Base-by-base conservation (phyloP, 2,329 filamentous ascomycete genomes). In the Leptographium galeiforme region DNA sequence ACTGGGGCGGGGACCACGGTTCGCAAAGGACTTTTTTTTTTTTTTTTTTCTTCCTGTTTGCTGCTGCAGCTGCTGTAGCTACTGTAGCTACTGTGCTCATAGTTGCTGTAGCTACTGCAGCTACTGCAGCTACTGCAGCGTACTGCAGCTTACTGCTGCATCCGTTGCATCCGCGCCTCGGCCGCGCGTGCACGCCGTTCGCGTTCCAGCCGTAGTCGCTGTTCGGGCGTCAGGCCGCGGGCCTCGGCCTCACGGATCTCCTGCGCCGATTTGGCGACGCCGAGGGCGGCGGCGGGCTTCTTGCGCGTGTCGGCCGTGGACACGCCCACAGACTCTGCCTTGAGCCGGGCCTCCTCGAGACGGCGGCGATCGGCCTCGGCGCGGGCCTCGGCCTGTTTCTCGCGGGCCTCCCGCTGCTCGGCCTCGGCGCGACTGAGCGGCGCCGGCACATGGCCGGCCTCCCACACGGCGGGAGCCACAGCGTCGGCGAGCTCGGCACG, bases 161-260 rank as follows among this genome's bases (percentile, higher is more conserved):
- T 74, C 62, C 77, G 76, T 68, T 77, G 82, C 56, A 96, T 76
- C 63, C 91, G 81, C 71, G 91, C 90, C 69, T 97, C 93, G 0
- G 90, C 91, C 10, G 93, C 93, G 61, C 91, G 81, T 5, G 93
- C 93, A 63, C 91, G 84, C 61, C 89, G 76, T 70, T 98, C 93
- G 60, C 93, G 75, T 67, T 97, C 93, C 52, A 97, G 68, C 64
- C 79, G 81, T 78, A 83, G 79, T 65, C 82, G 80, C 79, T 93
- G 90, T 70, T 97, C 91, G 0, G 88, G 83, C 44, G 87, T 94
- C 71, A 97, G 73, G 0, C 91, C 90, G 58, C 88, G 80, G 49
- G 78, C 78, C 67, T 96, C 89, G 63, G 94, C 89, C 63, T 91
- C 86, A 58, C 89, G 78, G 63, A 78, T 81, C 66, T 96, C 88